Evolutionary conservation across 805 yeast genomes (phyloP), one percentile per base, ranked within the genome.

Genomic region (Kuraishia piskuri): DNA sequence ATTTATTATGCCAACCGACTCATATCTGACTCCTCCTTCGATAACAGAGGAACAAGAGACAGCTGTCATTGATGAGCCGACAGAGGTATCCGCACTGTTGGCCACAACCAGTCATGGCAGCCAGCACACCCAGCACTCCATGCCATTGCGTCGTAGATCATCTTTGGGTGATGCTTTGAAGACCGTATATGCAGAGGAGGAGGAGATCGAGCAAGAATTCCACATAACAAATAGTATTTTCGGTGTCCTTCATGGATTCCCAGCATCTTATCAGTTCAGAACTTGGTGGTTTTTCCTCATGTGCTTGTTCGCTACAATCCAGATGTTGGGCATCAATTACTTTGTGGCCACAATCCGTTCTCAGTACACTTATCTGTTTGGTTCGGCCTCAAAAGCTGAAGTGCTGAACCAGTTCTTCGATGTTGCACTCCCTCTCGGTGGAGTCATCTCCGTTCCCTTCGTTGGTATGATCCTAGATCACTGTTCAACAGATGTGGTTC

Each of bases 281-380:
- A 74, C 83, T 2, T 76, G 72, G 52, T 79, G 83, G 83, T 79
- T 79, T 58, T 58, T 65, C 48, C 66, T 79, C 47, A 77, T 78
- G 68, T 72, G 80, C 58, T 50, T 68, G 25, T 78, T 78, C 61
- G 70, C 80, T n/a, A 77, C 79, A 21, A 72, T 79, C 55, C 82
- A 76, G 65, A 79, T 79, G 84, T 69, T 79, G 55, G 67, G 84
- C 59, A 66, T 79, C 53, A 79, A 79, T 64, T 79, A 79, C 64
- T 79, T 79, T 63, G 84, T 79, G 50, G 83, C 84, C 22, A 79
- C 84, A 19, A 70, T 79, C 54, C 73, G 76, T 52, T 71, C 83
- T n/a, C 84, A 79, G 61, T 79, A 79, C 59, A 63, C 74, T 12
- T 79, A 66, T 58, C 61, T 79, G 52, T 67, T 79, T 47, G 67